Base-by-base conservation (phyloP, 352 stramenopile species). In the Pythium graminicola region DNA sequence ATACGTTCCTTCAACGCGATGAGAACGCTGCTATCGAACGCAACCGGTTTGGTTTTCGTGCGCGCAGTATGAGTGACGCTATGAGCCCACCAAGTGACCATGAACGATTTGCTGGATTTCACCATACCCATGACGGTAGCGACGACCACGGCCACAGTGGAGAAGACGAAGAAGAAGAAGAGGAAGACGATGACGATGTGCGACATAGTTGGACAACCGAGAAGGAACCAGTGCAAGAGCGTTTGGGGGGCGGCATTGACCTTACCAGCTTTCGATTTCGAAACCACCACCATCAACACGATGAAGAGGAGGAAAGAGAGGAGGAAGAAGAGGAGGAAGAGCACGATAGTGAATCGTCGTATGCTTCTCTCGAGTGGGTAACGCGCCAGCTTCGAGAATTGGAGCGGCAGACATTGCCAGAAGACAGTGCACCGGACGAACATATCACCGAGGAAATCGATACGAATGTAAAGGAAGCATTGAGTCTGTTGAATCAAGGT, bases 401-500 rank as follows among this genome's bases (percentile, higher is more conserved):
- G 4, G 56, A 69, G 23, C 19, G 33, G 31, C 45, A 22, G 10
- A 26, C n/a, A n/a, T n/a, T n/a, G n/a, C n/a, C n/a, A n/a, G n/a
- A 57, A 1, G 6, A 36, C 13, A 36, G 31, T 29, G 46, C 20
- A 62, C 13, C 54, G 31, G 44, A 61, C 23, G 17, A 52, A 24
- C 17, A 55, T 11, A 40, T 65, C 7, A 33, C 51, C 3, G 49
- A 70, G 9, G 55, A 69, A 64, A 60, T 85, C n/a, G 78, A 85
- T 41, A 61, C 59, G 6, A 80, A 60, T 40, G 72, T 89, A 7
- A 58, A 65, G 3, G 70, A 66, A 33, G 78, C 76, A 24, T 48
- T 89, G 52, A 56, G 62, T 39, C 60, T 86, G 13, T 36, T 89
- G 24, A 74, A 62, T 42, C 47, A 31, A 6, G 38, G 62, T 72